These are phyloP conservation scores for Globisporangium spiculum DNA, from an alignment of 352 stramenopile species.

Conservation along the genomic window DNA sequence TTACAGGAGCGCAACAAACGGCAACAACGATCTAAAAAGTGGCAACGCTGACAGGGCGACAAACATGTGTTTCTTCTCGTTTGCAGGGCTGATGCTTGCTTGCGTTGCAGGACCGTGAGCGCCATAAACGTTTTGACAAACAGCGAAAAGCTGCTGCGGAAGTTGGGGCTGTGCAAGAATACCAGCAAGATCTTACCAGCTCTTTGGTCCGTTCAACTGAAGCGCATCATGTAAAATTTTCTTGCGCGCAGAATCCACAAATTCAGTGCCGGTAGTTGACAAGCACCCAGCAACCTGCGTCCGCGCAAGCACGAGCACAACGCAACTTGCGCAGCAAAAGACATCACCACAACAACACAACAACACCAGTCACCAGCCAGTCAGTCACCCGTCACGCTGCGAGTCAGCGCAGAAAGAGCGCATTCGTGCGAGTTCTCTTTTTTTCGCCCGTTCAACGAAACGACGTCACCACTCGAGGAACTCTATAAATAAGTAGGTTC, in stretches of 20 bases:
- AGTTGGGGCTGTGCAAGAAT: not conserved
- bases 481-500: no score
- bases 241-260: no score
- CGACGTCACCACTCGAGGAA: not conserved
- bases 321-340: not conserved
- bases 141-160: not conserved
- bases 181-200: not conserved
- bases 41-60: no score
- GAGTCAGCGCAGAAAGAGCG: not conserved
- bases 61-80: not conserved
- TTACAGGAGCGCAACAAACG: no score
- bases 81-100: no score
- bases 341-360: not conserved
- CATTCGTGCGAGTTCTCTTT: not conserved
- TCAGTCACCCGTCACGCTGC: not conserved
- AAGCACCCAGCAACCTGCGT: not conserved
- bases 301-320: not conserved
- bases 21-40: no score
- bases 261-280: not conserved
- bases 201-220: not conserved
- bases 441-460: not conserved
- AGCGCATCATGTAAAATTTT: not conserved
- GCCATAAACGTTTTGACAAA: not conserved
- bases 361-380: no score
- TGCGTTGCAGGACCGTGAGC: no score